Percentiles rank a stretch among this genome's conserved stretches.
phyloP scores from a whole-genome alignment of 768 basidiomycete species.

The Pisolithus microcarpus region DNA sequence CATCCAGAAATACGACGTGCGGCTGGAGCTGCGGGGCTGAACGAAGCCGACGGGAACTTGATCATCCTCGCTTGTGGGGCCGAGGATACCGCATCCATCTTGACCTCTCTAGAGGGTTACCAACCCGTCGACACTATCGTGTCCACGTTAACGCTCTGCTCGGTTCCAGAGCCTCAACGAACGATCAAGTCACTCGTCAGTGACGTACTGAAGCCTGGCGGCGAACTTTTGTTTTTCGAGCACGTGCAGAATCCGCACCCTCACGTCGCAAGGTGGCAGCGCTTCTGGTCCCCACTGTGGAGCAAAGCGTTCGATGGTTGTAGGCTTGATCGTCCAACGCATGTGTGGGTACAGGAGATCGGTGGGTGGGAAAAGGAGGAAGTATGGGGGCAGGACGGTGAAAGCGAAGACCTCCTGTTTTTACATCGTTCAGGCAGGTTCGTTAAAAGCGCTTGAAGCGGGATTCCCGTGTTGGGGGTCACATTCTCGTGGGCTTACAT shows the following conservation, averaged over 20 bases:
- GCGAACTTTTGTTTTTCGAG: conserved; percentile 60
- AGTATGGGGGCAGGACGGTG: conserved; percentile 43
- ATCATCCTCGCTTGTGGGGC: conserved; percentile 58
- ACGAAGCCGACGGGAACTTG: conserved; percentile 45
- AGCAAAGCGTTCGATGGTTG: conserved; percentile 54
- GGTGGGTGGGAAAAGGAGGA: conserved; percentile 44
- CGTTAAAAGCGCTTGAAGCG: conserved; percentile 31
- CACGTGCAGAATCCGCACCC: conserved; percentile 50
- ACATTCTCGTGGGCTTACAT: too few species aligned
- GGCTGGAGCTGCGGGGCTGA: conserved; percentile 47
- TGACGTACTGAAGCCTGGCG: conserved; percentile 56
- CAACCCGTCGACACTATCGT: conserved; percentile 53
- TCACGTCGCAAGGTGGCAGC: conserved; percentile 67
- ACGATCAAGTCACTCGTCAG: conserved; percentile 41
- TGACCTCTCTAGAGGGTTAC: conserved; percentile 31
- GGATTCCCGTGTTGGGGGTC: neutral
- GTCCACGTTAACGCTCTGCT: conserved; percentile 60
- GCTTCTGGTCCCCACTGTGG: conserved; percentile 71
- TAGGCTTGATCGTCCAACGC: conserved; percentile 49
- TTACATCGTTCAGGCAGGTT: conserved; percentile 54
- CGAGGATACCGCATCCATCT: conserved; percentile 46
- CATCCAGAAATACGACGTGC: conserved; percentile 44
- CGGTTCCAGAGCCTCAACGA: conserved; percentile 48
- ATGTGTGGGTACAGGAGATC: conserved; percentile 36
- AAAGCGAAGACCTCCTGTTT: conserved; percentile 52